phyloP scores from a whole-genome alignment of 768 basidiomycete genomes.

The Neoboletus subvelutipes region DNA sequence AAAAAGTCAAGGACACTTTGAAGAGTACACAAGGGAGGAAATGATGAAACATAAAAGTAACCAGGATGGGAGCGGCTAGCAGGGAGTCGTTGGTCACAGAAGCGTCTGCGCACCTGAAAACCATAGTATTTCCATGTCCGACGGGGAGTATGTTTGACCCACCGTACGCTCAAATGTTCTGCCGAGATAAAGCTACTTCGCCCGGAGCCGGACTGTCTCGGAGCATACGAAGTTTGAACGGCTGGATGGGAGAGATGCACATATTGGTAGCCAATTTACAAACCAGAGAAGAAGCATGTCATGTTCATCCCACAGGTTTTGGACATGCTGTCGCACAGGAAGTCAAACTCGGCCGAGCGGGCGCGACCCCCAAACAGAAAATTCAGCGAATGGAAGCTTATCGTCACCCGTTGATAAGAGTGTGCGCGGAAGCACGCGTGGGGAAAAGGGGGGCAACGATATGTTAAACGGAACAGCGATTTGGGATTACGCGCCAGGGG shows the following conservation, averaged over 20 bases:
- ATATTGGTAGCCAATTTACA: not conserved
- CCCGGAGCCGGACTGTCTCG: not conserved
- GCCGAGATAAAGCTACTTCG: not conserved
- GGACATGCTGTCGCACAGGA: slow-evolving; percentile 4
- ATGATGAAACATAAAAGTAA: not conserved
- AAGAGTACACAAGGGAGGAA: not conserved
- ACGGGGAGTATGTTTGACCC: not conserved
- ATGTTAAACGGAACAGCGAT: not conserved
- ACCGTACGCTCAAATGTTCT: not conserved
- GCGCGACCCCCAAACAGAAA: slow-evolving; percentile 1
- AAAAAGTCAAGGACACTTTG: not conserved
- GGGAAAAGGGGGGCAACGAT: not conserved
- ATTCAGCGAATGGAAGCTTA: slow-evolving; percentile 14
- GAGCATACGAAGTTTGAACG: not conserved
- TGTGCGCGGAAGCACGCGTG: slow-evolving; percentile 18
- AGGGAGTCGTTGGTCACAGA: not conserved
- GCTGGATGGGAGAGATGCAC: not conserved
- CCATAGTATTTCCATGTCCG: not conserved
- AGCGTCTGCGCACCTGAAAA: not conserved
- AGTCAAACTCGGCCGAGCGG: not conserved
- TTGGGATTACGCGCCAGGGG: not conserved
- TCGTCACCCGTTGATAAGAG: slow-evolving; percentile 1
- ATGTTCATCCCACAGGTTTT: slow-evolving; percentile 7
- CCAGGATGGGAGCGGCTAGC: not conserved
- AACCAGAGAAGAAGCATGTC: not conserved